Base-by-base conservation (phyloP, 2,329 filamentous ascomycete species). In the Claviceps capensis region DNA sequence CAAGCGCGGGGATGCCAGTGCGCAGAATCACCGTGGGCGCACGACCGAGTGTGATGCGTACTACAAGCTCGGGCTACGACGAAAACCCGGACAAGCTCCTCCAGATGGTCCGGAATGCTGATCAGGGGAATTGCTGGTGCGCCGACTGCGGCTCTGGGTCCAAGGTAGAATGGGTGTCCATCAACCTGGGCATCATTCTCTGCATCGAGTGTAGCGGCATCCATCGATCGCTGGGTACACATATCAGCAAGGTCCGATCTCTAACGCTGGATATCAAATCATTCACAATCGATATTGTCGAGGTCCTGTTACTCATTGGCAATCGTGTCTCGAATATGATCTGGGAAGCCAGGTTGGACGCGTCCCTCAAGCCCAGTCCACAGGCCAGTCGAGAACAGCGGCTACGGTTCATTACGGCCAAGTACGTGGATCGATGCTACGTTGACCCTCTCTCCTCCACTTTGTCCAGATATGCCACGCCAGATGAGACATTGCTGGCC, bases 171-270 rank as follows among this genome's bases (percentile, higher is more conserved):
- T 98, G 93, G 93, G 93, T 97, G 30, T 97, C 93, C 0, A 95
- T 98, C 69, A 98, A 98, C 62, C 76, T 98, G 4, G 93, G 88
- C 46, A 95, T 98, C 54, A 84, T 98, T 51, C 78, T 98, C 19
- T 98, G 93, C 70, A 96, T 96, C 64, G 91, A 98, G 67, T 98
- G 93, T 69, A 95, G 90, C 64, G 93, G 93, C 56, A 96, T 98
- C 55, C 93, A 98, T 68, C 83, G 93, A 43, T 97, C 91, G 1
- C 77, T 98, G 3, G 93, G 93, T 13, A 98, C 93, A 1, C 93
- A 98, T 67, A 96, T 98, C 63, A 95, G 89, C 67, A 98, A 98
- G 71, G 82, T 98, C 42, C 86, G 93, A 51, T 97, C 93, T 13
- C 77, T 98, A 43, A 98, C 93, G 0, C 77, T 98, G 43, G 93